Evolutionary conservation across 345 rosid species (phyloP).

Genomic region (Melaleuca quinquenervia): DNA sequence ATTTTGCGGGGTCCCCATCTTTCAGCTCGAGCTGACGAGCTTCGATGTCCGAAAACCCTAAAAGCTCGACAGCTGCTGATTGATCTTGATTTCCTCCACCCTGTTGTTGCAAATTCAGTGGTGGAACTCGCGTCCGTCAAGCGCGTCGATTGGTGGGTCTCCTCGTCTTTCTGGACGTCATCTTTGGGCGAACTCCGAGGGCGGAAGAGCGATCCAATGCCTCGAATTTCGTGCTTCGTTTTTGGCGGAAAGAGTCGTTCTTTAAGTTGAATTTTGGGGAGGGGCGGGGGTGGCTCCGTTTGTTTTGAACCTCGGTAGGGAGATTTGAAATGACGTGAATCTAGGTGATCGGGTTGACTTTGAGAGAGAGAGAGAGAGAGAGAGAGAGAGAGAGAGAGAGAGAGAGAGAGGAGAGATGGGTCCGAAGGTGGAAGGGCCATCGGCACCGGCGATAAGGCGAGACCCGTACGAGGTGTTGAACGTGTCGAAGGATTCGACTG

Average conservation of each 20-base stretch:
- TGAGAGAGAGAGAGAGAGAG: neutral
- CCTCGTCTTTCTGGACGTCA: neutral
- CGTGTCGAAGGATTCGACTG: slow-evolving; percentile 76
- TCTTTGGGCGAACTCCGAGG: neutral
- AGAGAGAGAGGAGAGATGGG: slow-evolving; percentile 23
- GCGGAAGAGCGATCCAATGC: slow-evolving; percentile 12
- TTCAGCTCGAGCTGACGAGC: neutral
- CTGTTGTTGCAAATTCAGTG: neutral
- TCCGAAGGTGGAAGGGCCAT: slow-evolving; percentile 62
- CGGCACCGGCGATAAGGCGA: slow-evolving; percentile 51
- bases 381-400: slow-evolving; percentile 9
- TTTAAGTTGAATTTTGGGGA: neutral
- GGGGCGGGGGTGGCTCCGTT: neutral
- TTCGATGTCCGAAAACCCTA: neutral
- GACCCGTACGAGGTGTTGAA: slow-evolving; percentile 93
- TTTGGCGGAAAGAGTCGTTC: neutral
- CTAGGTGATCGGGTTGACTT: neutral
- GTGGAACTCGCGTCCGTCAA: neutral
- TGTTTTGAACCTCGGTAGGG: neutral
- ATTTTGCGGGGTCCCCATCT: neutral
- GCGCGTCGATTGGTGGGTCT: neutral
- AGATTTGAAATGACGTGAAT: neutral
- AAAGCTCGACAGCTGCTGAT: neutral
- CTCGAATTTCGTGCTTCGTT: neutral
- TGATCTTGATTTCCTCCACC: neutral